These are phyloP conservation scores for Angomonas desouzai DNA, from an alignment of 208 protist species.

Conservation along the genomic window DNA sequence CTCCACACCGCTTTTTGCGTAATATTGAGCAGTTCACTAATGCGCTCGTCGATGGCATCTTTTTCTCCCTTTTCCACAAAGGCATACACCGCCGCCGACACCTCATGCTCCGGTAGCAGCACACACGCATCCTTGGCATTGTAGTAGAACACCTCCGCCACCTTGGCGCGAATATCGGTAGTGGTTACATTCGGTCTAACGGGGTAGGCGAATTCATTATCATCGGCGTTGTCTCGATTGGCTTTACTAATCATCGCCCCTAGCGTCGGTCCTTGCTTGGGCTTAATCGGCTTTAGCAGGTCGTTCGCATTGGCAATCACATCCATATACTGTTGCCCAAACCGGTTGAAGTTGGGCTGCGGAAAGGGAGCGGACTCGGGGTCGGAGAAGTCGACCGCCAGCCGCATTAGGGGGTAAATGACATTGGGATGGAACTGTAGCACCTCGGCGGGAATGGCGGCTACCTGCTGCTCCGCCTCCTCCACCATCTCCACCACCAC, in stretches of 20 bases:
- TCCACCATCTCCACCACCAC: constrained; percentile 80
- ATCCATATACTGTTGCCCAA: constrained; percentile 89
- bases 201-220: constrained; percentile 27
- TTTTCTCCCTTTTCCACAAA: constrained; percentile 87
- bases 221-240: constrained; percentile 5
- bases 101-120: constrained; percentile 77
- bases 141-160: constrained; percentile 83
- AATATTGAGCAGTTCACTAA: constrained; percentile 64
- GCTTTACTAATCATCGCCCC: constrained; percentile 7
- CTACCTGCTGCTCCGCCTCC: constrained; percentile 67
- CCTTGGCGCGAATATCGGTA: constrained; percentile 79
- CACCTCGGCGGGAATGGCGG: constrained; percentile 71
- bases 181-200: constrained; percentile 46
- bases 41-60: constrained; percentile 77
- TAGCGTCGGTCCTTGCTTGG: constrained; percentile 30
- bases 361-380: constrained; percentile 71
- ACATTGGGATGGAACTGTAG: constrained; percentile 74
- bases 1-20: constrained; percentile 76
- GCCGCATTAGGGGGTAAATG: constrained; percentile 80
- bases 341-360: constrained; percentile 82
- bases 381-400: constrained; percentile 79
- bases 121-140: constrained; percentile 64
- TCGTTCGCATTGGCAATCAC: constrained; percentile 83
- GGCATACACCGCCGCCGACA: constrained; percentile 84
- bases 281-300: constrained; percentile 66